phyloP scores from a whole-genome alignment of 2,329 filamentous ascomycete species.

The Colletotrichum brevisporum region DNA sequence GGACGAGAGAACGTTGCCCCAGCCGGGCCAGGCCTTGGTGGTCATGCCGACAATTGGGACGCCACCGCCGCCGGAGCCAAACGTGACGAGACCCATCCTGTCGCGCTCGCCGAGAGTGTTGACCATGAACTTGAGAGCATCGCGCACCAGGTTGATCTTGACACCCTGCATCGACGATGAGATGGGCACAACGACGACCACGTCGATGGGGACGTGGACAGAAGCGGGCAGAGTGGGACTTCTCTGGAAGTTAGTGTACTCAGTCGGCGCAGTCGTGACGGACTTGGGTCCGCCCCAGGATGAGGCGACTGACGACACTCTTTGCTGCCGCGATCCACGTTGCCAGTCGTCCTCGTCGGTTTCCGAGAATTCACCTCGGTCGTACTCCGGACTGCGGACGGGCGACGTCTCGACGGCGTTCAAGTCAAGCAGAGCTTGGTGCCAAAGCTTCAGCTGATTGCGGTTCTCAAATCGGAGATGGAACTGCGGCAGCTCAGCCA shows the following conservation, averaged over 20 bases:
- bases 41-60: slow-evolving; percentile 99
- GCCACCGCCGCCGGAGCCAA: slow-evolving; percentile 93
- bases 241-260: slow-evolving; percentile 83
- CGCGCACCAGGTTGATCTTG: slow-evolving; percentile 94
- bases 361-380: slow-evolving; percentile 82
- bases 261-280: slow-evolving; percentile 88
- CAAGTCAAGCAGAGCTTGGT: slow-evolving; percentile 86
- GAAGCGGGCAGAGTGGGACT: slow-evolving; percentile 63
- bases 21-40: slow-evolving; percentile 92
- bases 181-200: slow-evolving; percentile 96
- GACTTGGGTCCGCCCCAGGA: slow-evolving; percentile 87
- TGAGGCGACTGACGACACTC: slow-evolving; percentile 86
- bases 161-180: slow-evolving; percentile 99
- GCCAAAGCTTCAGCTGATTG: slow-evolving; percentile 90
- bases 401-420: slow-evolving; percentile 78
- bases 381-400: slow-evolving; percentile 80
- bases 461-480: slow-evolving; percentile 90
- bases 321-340: slow-evolving; percentile 70
- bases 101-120: slow-evolving; percentile 91
- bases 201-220: slow-evolving; percentile 91
- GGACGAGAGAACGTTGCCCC: slow-evolving; percentile 86
- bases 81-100: slow-evolving; percentile 97
- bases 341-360: slow-evolving; percentile 92
- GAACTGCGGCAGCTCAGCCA: slow-evolving; percentile 92
- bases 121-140: slow-evolving; percentile 93